Evolutionary conservation across 257 asterid species (phyloP).

Genomic region (Cordia subcordata): DNA sequence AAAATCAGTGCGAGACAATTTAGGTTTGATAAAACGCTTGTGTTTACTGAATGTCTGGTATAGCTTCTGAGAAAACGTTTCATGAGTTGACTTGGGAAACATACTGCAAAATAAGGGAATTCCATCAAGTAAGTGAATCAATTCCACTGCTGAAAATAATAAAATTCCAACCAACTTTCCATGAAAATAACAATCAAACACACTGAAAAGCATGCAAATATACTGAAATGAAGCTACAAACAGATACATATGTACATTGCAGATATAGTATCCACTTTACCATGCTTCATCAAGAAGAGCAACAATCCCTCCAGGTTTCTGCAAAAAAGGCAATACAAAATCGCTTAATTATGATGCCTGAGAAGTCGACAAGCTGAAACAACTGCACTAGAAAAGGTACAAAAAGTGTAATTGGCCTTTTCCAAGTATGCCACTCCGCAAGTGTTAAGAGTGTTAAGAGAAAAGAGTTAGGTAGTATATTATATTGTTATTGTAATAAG

Average conservation of each 20-base stretch:
- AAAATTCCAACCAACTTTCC: slow-evolving; percentile 5
- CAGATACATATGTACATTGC: slow-evolving; percentile 2
- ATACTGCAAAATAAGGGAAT: slow-evolving; percentile 52
- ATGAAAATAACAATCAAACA: background rate
- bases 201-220: background rate
- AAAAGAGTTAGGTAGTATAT: too few species aligned
- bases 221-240: background rate
- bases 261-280: slow-evolving; percentile 25
- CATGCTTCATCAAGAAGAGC: slow-evolving; percentile 99
- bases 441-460: too few species aligned
- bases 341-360: background rate
- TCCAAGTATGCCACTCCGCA: too few species aligned
- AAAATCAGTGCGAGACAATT: slow-evolving; percentile 88
- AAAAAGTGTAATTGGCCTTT: too few species aligned
- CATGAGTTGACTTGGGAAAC: slow-evolving; percentile 99
- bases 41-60: slow-evolving; percentile 85
- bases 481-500: too few species aligned
- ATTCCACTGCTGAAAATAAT: background rate
- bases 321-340: slow-evolving; percentile 26
- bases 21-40: slow-evolving; percentile 93
- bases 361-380: background rate
- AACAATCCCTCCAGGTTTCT: slow-evolving; percentile 98
- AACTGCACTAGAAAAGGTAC: background rate
- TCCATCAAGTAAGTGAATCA: slow-evolving; percentile 17
- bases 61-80: slow-evolving; percentile 90